Evolutionary conservation across 768 basidiomycete species (phyloP).

Genomic region (Boletus subcaerulescens): DNA sequence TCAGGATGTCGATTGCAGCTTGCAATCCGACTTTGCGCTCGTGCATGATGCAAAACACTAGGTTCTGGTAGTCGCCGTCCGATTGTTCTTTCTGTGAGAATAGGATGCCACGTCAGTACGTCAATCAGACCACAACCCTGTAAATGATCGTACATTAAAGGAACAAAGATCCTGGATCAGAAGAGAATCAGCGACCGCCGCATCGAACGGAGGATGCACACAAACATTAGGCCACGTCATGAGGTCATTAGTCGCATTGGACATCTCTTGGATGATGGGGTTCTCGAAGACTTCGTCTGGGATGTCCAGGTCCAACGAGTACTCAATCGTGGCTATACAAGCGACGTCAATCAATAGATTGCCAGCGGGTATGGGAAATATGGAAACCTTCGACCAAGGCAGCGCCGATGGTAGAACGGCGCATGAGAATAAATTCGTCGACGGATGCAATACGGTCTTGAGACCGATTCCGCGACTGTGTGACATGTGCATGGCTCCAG

Average conservation of each 20-base stretch:
- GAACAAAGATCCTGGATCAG: conserved; percentile 26
- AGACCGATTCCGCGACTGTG: conserved; percentile 35
- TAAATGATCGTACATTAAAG: conserved; percentile 26
- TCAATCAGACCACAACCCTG: conserved; percentile 3
- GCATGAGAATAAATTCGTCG: conserved; percentile 38
- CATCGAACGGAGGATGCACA: conserved; percentile 7
- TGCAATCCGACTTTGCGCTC: conserved; percentile 34
- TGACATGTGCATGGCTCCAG: conserved; percentile 36
- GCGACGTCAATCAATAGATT: background rate
- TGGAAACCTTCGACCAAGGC: conserved; percentile 37
- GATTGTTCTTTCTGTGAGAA: conserved; percentile 36
- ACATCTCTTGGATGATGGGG: conserved; percentile 35
- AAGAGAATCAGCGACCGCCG: conserved; percentile 10
- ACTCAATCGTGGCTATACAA: conserved; percentile 34
- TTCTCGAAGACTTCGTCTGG: conserved; percentile 36
- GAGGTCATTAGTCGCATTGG: conserved; percentile 38
- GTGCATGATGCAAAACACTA: conserved; percentile 40
- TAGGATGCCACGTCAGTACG: conserved; percentile 2
- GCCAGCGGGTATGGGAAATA: background rate
- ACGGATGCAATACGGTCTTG: conserved; percentile 37
- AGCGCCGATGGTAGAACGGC: conserved; percentile 36
- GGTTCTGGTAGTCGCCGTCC: conserved; percentile 40
- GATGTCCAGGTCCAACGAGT: conserved; percentile 36
- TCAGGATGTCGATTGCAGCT: conserved; percentile 35
- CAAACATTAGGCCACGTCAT: conserved; percentile 43